Evolutionary conservation across 345 rosid species (phyloP).

Genomic region (Citrus sinensis): DVS_A1.0 CM039163.1:3736501-3737000

Average conservation of each 20-base stretch:
- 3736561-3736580: neutral
- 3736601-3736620: neutral
- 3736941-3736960: neutral
- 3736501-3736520: conserved; percentile 86
- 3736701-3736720: conserved; percentile 76
- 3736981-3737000: conserved; percentile 30
- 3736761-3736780: neutral
- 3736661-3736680: conserved; percentile 72
- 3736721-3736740: conserved; percentile 71
- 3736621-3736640: conserved; percentile 62
- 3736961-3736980: neutral
- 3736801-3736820: conserved; percentile 48
- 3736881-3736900: conserved; percentile 87
- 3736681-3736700: conserved; percentile 94
- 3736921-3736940: neutral
- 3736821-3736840: conserved; percentile 66
- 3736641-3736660: conserved; percentile 66
- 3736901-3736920: conserved; percentile 80
- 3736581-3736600: neutral
- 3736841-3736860: conserved; percentile 72
- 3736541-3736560: conserved; percentile 40
- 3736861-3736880: conserved; percentile 98
- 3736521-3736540: conserved; percentile 81
- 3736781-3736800: neutral
- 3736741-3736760: neutral